Conservation (phyloP, 2,329 filamentous ascomycete genomes). For the Lachnellula willkommii region DNA sequence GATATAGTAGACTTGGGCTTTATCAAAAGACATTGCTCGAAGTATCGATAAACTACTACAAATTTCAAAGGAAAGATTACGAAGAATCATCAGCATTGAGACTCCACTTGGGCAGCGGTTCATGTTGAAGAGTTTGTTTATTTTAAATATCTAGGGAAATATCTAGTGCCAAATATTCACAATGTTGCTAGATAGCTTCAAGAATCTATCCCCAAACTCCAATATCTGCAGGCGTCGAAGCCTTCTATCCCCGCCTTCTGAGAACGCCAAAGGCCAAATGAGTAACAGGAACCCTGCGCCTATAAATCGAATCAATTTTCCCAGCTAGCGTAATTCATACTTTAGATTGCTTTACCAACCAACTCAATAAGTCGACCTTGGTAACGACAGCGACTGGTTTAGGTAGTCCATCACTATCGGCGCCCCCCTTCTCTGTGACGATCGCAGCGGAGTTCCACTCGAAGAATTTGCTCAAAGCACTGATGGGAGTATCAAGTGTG, state of each 20-base stretch:
- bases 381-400: conserved; percentile 89
- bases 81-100: background rate
- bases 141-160: background rate
- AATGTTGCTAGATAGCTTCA: too few relatives aligned
- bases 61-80: too few relatives aligned
- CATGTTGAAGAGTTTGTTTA: background rate
- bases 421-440: conserved; percentile 69
- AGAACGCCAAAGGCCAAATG: background rate
- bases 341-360: conserved; percentile 69
- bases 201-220: too few relatives aligned
- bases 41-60: too few relatives aligned
- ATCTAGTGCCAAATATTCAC: too few relatives aligned
- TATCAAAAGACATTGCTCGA: too few relatives aligned
- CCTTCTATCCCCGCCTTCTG: background rate
- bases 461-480: conserved; percentile 83
- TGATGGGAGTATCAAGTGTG: conserved; percentile 80
- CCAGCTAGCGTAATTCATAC: background rate
- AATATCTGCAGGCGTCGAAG: background rate
- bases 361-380: conserved; percentile 91
- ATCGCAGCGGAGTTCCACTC: conserved; percentile 98
- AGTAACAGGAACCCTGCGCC: background rate
- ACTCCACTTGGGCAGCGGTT: background rate
- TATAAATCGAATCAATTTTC: background rate
- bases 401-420: conserved; percentile 43
- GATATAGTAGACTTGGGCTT: too few relatives aligned